phyloP scores from a whole-genome alignment of 2,329 filamentous ascomycete genomes.

The Talaromyces piceae region DNA sequence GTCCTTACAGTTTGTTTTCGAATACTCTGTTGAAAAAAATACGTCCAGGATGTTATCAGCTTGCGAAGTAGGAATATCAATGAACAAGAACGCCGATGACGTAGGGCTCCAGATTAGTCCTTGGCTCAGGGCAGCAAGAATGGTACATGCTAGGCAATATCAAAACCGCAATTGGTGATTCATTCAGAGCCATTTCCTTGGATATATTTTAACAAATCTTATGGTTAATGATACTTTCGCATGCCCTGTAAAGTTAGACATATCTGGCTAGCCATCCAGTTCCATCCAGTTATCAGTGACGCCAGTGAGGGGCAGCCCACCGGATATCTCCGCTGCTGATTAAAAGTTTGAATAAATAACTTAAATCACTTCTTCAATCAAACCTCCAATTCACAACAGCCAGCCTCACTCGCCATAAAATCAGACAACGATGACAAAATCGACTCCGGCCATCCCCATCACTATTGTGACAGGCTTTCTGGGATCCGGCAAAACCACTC shows the following conservation, averaged over 20 bases:
- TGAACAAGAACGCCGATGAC: neutral
- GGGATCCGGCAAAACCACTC: slow-evolving; percentile 90
- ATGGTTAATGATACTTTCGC: too few relatives aligned
- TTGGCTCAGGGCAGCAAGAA: neutral
- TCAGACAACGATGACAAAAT: neutral
- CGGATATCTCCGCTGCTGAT: neutral
- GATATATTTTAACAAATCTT: too few relatives aligned
- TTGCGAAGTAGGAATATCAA: neutral
- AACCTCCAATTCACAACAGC: neutral
- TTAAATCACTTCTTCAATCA: neutral
- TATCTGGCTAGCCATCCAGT: too few relatives aligned
- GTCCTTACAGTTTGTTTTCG: neutral
- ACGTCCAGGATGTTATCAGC: neutral
- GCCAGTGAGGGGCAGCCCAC: neutral
- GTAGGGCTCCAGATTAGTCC: neutral
- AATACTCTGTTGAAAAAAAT: neutral
- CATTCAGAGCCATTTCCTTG: neutral
- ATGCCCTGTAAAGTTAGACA: too few relatives aligned
- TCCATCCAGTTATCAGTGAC: neutral
- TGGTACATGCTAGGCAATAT: neutral
- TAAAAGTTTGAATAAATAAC: neutral
- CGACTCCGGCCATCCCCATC: slow-evolving; percentile 62
- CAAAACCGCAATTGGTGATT: neutral
- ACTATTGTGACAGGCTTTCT: slow-evolving; percentile 96
- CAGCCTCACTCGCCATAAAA: neutral